Conservation (phyloP, 2,329 filamentous ascomycete species). For the Scedosporium minutisporum region DNA sequence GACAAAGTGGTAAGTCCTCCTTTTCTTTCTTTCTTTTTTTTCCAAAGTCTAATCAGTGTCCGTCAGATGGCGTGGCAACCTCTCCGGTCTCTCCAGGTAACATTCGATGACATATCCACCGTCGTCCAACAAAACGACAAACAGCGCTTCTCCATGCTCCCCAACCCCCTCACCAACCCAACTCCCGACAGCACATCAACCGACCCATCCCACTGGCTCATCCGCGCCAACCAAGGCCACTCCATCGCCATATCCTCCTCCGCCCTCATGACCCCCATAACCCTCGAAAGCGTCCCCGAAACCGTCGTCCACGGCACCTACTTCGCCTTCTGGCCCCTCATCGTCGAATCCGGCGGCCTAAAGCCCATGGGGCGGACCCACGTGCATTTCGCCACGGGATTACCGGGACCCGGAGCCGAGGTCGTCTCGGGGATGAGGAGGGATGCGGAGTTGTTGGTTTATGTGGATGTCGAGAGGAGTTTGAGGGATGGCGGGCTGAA, state of each 20-base stretch:
- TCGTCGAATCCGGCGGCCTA: constrained; percentile 68
- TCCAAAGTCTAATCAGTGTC: constrained; percentile 3
- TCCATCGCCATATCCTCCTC: constrained; percentile 68
- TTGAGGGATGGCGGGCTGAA: constrained; percentile 48
- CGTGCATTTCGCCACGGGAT: constrained; percentile 76
- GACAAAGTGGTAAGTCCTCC: constrained; percentile 45
- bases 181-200: constrained; percentile 18
- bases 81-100: constrained; percentile 61
- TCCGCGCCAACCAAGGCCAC: constrained; percentile 94
- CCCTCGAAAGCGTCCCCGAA: constrained; percentile 50
- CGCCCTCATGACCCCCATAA: constrained; percentile 60
- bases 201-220: constrained; percentile 63
- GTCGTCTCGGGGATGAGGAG: constrained; percentile 74
- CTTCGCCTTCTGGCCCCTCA: constrained; percentile 66
- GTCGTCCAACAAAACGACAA: constrained; percentile 74
- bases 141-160: constrained; percentile 76
- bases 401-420: constrained; percentile 37
- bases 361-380: constrained; percentile 76
- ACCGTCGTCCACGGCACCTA: constrained; percentile 83
- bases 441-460: constrained; percentile 69
- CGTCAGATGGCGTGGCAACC: constrained; percentile 42
- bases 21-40: constrained; percentile 4
- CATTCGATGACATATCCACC: constrained; percentile 60
- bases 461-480: constrained; percentile 61
- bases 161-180: constrained; percentile 26